These are phyloP conservation scores for Neurospora crassa DNA, from an alignment of 2,329 filamentous ascomycete genomes.

Conservation along the genomic window DNA sequence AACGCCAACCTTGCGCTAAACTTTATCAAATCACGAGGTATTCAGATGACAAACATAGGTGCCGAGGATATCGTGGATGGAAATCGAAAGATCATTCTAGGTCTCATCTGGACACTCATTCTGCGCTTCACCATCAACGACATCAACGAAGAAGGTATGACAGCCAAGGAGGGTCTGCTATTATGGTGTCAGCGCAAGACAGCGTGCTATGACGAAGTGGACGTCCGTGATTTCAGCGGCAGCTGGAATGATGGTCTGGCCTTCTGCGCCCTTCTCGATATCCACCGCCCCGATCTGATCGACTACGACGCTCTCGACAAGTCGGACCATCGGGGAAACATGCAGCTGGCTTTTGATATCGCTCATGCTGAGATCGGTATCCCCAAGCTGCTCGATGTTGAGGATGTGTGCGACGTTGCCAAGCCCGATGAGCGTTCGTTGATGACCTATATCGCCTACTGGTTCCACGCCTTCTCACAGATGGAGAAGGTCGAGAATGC, in stretches of 20 bases:
- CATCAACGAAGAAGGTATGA: constrained; percentile 96
- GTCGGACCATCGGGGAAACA: constrained; percentile 87
- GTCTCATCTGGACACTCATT: constrained; percentile 97
- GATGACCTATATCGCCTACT: constrained; percentile 99
- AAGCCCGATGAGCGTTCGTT: constrained; percentile 93
- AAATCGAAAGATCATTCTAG: constrained; percentile 93
- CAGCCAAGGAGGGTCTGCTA: constrained; percentile 88
- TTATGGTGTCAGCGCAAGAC: constrained; percentile 98
- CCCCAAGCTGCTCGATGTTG: constrained; percentile 87
- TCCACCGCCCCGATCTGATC: constrained; percentile 92
- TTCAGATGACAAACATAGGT: constrained; percentile 97
- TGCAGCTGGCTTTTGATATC: constrained; percentile 96
- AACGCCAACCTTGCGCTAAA: constrained; percentile 95
- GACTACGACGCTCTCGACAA: constrained; percentile 95
- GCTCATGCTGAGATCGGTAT: constrained; percentile 95
- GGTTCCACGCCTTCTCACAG: constrained; percentile 99
- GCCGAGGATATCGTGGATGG: constrained; percentile 98
- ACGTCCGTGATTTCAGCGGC: constrained; percentile 85
- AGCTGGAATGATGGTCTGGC: constrained; percentile 98
- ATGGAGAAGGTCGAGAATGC: constrained; percentile 99
- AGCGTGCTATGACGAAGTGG: constrained; percentile 94
- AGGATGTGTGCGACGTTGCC: constrained; percentile 93
- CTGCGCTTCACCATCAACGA: constrained; percentile 96
- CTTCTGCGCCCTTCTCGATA: constrained; percentile 92
- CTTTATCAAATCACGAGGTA: constrained; percentile 74